Evolutionary conservation across 768 basidiomycete species (phyloP), one percentile per base, ranked within the genome.

Genomic region (Neoboletus subvelutipes): DNA sequence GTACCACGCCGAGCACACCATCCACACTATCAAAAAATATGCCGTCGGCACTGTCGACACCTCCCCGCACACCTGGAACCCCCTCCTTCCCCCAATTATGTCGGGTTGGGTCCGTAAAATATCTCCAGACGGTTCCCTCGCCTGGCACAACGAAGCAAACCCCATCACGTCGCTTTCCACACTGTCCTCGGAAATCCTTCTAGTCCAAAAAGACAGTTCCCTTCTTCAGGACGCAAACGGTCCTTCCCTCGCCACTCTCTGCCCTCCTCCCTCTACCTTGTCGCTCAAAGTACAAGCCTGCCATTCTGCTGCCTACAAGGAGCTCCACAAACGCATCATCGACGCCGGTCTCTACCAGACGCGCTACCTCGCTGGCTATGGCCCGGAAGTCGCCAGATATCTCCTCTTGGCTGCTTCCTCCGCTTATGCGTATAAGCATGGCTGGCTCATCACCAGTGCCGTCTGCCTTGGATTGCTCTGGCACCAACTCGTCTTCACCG

Each of bases 401-500:
- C 60, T 75, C 18, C 61, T 87, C 8, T 78, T 97, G 33, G 88
- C 81, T 26, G 66, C 71, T 28, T 55, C 81, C 20, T 85, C 90
- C 10, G 82, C 78, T 15, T 77, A 83, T 64, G 76, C 84, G 13
- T 95, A 93, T 71, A 70, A 64, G 50, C 73, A 80, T 52, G 74
- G 73, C 62, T 91, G 89, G 86, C 80, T 88, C 62, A 72, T 90
- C 52, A 69, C 79, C 50, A 93, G 91, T 57, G 92, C 95, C 3
- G 63, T 91, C 47, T 87, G 80, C 62, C 84, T 98, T 6, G 97
- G 97, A 8, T 74, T 94, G 46, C 80, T 92, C 69, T 98, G 93
- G 93, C 97, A 99, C 67, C 97, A 98, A 69, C 80, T 98, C 54
- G 86, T 90, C 36, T 98, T 99, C 73, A 80, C 81, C 54, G 94